These are phyloP conservation scores for Ambispora gerdemannii DNA, from an alignment of 192 early-diverging fungal genomes.

Conservation along the genomic window DNA sequence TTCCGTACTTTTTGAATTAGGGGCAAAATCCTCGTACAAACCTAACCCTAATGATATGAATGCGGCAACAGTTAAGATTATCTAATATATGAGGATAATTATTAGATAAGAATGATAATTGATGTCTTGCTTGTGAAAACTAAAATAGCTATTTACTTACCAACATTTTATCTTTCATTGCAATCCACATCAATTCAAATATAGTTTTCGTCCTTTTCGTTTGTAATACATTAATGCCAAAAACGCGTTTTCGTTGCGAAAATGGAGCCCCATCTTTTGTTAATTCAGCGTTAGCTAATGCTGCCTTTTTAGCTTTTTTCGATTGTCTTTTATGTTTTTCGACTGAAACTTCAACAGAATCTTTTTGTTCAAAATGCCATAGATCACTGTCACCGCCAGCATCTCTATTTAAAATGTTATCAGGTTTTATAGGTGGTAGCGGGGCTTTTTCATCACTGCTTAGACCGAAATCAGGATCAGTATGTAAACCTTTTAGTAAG, in stretches of 20 bases:
- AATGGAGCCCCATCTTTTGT: constrained; percentile 31
- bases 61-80: constrained; percentile 74
- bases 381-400: too few relatives aligned
- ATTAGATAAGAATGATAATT: too few relatives aligned
- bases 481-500: constrained; percentile 46
- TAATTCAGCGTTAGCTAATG: too few relatives aligned
- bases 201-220: constrained; percentile 65
- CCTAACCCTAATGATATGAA: constrained; percentile 76
- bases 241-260: constrained; percentile 55
- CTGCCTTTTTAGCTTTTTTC: too few relatives aligned
- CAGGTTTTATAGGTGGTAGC: constrained; percentile 4
- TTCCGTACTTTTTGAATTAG: constrained; percentile 41
- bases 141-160: too few relatives aligned
- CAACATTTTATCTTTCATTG: constrained; percentile 78
- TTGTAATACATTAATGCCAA: constrained; percentile 71
- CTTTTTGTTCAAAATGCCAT: too few relatives aligned
- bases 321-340: too few relatives aligned
- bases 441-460: constrained; percentile 22
- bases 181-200: constrained; percentile 76
- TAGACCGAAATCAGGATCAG: constrained; percentile 47
- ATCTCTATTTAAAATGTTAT: too few relatives aligned
- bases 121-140: too few relatives aligned
- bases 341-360: too few relatives aligned
- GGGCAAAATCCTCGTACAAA: constrained; percentile 72
- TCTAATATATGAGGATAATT: too few relatives aligned